Evolutionary conservation across 164 flowering plant species (phyloP).

Genomic region (Platanus orientalis): DNA sequence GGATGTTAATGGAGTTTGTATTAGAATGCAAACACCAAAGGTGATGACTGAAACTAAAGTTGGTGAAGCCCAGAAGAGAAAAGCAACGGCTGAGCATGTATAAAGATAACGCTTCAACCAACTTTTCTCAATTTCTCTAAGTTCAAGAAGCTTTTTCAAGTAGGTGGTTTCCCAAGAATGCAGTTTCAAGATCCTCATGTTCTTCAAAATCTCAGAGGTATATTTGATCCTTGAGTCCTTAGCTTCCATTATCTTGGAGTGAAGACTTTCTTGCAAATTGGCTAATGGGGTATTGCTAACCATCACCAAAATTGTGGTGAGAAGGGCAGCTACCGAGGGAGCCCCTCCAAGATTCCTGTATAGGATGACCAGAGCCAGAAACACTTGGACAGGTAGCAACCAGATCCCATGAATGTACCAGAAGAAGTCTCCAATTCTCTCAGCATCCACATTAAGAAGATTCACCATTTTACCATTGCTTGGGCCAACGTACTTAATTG

Average conservation of each 20-base stretch:
- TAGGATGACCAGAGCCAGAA: slow-evolving; percentile 59
- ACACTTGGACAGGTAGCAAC: slow-evolving; percentile 76
- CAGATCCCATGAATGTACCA: slow-evolving; percentile 70
- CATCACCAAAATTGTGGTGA: slow-evolving; percentile 58
- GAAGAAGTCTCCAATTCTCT: slow-evolving; percentile 72
- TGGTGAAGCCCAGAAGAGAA: slow-evolving; percentile 91
- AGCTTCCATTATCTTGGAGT: slow-evolving; percentile 78
- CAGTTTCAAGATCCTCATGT: slow-evolving; percentile 75
- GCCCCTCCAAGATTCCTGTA: slow-evolving; percentile 61
- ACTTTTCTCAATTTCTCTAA: slow-evolving; percentile 54
- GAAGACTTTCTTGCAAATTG: slow-evolving; percentile 52
- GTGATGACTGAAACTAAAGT: slow-evolving; percentile 70
- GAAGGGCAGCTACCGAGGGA: slow-evolving; percentile 60
- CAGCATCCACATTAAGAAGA: slow-evolving; percentile 69
- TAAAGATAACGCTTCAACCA: slow-evolving; percentile 70
- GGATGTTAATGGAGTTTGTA: slow-evolving; percentile 58
- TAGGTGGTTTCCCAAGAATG: slow-evolving; percentile 76
- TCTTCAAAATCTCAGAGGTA: slow-evolving; percentile 70
- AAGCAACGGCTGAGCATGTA: slow-evolving; percentile 60
- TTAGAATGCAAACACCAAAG: slow-evolving; percentile 59
- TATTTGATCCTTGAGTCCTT: slow-evolving; percentile 72
- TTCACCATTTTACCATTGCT: slow-evolving; percentile 56
- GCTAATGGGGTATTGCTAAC: slow-evolving; percentile 75
- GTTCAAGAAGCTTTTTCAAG: slow-evolving; percentile 46
- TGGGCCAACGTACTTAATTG: slow-evolving; percentile 37